Percentiles rank a stretch among this genome's conserved stretches.
Conservation (phyloP, 495 filamentous ascomycete genomes). For the Penicillium simplicissimum region DNA sequence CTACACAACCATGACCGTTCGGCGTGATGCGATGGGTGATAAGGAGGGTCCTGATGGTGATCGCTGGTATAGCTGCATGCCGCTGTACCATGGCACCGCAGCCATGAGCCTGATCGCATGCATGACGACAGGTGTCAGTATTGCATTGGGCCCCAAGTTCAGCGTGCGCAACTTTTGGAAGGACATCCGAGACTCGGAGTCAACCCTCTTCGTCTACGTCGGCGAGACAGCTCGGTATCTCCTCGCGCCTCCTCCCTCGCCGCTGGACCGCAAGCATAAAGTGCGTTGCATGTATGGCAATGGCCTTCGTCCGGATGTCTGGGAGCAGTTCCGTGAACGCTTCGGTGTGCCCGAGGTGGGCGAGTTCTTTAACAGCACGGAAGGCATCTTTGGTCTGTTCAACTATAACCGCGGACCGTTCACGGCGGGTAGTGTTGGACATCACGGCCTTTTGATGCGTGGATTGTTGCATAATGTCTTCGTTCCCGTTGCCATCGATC, state of each 20-base stretch:
- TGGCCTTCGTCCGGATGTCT: slow-evolving; percentile 75
- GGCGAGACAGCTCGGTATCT: slow-evolving; percentile 79
- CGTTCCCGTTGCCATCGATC: slow-evolving; percentile 68
- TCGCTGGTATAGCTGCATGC: slow-evolving; percentile 78
- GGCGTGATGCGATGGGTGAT: slow-evolving; percentile 29
- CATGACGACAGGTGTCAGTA: slow-evolving; percentile 57
- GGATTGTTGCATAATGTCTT: slow-evolving; percentile 49
- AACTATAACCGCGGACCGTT: slow-evolving; percentile 63
- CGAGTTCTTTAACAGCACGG: slow-evolving; percentile 69
- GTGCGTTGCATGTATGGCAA: slow-evolving; percentile 74
- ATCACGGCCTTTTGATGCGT: slow-evolving; percentile 65
- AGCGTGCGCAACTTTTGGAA: slow-evolving; percentile 71
- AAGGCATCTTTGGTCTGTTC: slow-evolving; percentile 60
- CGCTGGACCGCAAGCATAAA: slow-evolving; percentile 64
- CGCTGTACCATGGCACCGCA: slow-evolving; percentile 78
- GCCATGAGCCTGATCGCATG: slow-evolving; percentile 54
- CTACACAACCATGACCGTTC: slow-evolving; percentile 29
- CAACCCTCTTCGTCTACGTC: slow-evolving; percentile 79
- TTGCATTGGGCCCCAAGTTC: slow-evolving; percentile 73
- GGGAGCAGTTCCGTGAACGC: slow-evolving; percentile 66
- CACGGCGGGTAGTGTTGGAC: slow-evolving; percentile 64
- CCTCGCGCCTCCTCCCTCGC: slow-evolving; percentile 64
- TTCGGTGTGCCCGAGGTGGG: slow-evolving; percentile 59
- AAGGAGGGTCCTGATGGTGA: slow-evolving; percentile 48
- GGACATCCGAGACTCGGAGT: slow-evolving; percentile 66